phyloP scores from a whole-genome alignment of 768 basidiomycete genomes.

The Pholiota conissans region DNA sequence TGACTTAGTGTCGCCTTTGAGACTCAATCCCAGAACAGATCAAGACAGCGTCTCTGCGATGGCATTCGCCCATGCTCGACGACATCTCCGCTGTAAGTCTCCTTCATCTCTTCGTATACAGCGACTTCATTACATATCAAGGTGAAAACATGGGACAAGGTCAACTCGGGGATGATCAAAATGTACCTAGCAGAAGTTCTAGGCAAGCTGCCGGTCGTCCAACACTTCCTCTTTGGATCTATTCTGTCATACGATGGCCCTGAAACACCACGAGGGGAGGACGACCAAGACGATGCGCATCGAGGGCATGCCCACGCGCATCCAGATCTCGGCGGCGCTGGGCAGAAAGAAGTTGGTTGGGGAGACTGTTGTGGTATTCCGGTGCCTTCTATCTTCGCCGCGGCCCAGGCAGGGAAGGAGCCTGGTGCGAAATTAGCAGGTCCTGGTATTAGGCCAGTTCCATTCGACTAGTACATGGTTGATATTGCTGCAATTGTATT shows the following conservation, averaged over 20 bases:
- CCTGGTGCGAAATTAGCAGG: slow-evolving; percentile 48
- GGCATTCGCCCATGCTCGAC: slow-evolving; percentile 99
- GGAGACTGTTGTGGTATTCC: slow-evolving; percentile 92
- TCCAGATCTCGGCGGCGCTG: slow-evolving; percentile 41
- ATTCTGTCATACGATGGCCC: slow-evolving; percentile 72
- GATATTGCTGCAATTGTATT: no score
- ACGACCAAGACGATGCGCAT: slow-evolving; percentile 37
- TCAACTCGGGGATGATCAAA: slow-evolving; percentile 94
- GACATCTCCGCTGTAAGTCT: slow-evolving; percentile 82
- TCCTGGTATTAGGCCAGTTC: slow-evolving; percentile 71
- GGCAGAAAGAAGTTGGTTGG: slow-evolving; percentile 64
- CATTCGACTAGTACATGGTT: slow-evolving; percentile 66
- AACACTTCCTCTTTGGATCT: slow-evolving; percentile 94
- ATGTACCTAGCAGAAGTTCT: slow-evolving; percentile 97
- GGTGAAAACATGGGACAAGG: slow-evolving; percentile 95
- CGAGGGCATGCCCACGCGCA: slow-evolving; percentile 51
- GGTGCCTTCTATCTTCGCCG: slow-evolving; percentile 80
- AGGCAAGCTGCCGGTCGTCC: slow-evolving; percentile 91
- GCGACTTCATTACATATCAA: slow-evolving; percentile 24
- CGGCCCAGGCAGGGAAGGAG: slow-evolving; percentile 53
- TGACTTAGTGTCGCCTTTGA: neutral
- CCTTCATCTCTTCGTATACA: neutral
- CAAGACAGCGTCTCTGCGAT: slow-evolving; percentile 91
- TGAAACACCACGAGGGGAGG: slow-evolving; percentile 29
- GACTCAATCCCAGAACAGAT: slow-evolving; percentile 49